Base-by-base conservation (phyloP, 2,329 filamentous ascomycete genomes). In the Hypoxylon sp. region DNA sequence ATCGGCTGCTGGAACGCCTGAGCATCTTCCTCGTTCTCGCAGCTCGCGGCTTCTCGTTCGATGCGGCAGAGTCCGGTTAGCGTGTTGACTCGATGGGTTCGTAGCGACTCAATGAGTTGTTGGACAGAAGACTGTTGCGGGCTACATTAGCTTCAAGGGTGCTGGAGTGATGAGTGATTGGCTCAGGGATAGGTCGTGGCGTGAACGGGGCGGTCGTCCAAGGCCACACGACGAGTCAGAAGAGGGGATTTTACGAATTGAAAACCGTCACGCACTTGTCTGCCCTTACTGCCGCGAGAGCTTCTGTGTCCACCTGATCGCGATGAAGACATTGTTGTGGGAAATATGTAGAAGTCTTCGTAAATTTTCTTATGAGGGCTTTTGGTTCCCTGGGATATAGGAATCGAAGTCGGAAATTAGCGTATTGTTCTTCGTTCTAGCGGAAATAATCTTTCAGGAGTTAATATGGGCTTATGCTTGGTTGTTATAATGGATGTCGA, bases 51-150 rank as follows among this genome's bases (percentile, higher is more conserved):
- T 3, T 86, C 81, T 58, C 86, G 85, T 74, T 93, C 91, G 69
- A 92, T 88, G 15, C 89, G 87, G 68, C 90, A 88, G 26, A 93
- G 84, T 65, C 91, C 89, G 0, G 87, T 89, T 19, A 93, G 81
- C 0, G 90, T 92, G 74, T 92, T 93, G 74, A 92, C 81, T n/a
- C 86, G 85, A 71, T 91, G 89, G 0, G 85, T 87, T 44, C 80
- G 80, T 20, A 93, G 82, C 0, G 88, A 87, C 22, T 87, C 80
- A 65, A 92, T 86, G 64, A 91, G 82, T 65, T 88, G 84, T 43
- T 76, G 76, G 46, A 77, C 68, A 0, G 80, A 79, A 15, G 73
- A 72, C 76, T 80, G 56, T 32, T 4, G 6, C 2, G 19, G 30
- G 11, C 11, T 46, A 59, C 28, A 49, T 64, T 53, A 58, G 46